These are phyloP conservation scores for Sarocladium kiliense DNA, from an alignment of 2,329 filamentous ascomycete species.

Conservation along the genomic window DNA sequence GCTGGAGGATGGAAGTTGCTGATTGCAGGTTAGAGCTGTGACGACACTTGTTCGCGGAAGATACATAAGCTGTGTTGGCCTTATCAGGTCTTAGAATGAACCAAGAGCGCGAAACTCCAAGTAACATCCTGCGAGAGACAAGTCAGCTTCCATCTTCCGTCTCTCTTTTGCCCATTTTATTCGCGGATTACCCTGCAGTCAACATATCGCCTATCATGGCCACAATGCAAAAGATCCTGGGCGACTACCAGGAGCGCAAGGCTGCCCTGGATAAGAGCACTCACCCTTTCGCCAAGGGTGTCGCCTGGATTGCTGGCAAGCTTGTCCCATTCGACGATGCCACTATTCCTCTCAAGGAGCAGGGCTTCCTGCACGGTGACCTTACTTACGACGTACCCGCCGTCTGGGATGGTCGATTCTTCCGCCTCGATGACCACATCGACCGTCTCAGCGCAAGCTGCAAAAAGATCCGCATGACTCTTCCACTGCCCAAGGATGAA, in stretches of 20 bases:
- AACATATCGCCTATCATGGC: neutral
- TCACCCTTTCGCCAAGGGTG: conserved; percentile 35
- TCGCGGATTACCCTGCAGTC: neutral
- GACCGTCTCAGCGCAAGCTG: conserved; percentile 37
- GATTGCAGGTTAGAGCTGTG: neutral
- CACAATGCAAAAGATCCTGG: conserved; percentile 41
- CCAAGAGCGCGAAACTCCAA: neutral
- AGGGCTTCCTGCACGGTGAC: conserved; percentile 48
- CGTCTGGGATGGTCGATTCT: conserved; percentile 47
- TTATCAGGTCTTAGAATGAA: neutral
- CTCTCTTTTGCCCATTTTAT: neutral
- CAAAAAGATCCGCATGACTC: conserved; percentile 36
- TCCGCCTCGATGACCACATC: conserved; percentile 46
- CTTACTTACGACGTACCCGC: conserved; percentile 47
- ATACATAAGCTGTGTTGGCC: neutral
- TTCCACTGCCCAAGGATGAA: conserved; percentile 34
- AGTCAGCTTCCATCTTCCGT: neutral
- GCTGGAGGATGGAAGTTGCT: neutral
- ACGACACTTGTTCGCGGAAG: neutral
- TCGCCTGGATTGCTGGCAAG: conserved; percentile 42
- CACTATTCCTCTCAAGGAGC: conserved; percentile 43
- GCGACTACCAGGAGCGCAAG: conserved; percentile 26
- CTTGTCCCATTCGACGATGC: conserved; percentile 38
- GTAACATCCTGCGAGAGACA: neutral
- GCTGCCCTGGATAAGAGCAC: conserved; percentile 23